Evolutionary conservation across 2,329 filamentous ascomycete genomes (phyloP).

Genomic region (Neonectria faginata): DNA sequence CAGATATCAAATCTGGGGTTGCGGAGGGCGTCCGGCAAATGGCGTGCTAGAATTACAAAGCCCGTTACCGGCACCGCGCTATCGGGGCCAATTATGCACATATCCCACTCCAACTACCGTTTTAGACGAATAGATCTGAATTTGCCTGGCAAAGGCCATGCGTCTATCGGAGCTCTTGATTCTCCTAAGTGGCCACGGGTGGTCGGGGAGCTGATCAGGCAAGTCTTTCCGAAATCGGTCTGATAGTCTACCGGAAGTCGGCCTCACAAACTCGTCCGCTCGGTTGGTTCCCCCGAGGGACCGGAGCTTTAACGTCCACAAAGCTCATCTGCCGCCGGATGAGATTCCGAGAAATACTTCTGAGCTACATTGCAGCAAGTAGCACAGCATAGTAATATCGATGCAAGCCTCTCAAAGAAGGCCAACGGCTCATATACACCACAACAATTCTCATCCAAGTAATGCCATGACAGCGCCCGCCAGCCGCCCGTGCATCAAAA

Average conservation of each 20-base stretch:
- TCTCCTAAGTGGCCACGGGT: not conserved
- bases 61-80: slow-evolving; percentile 43
- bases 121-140: slow-evolving; percentile 28
- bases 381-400: not conserved
- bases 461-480: not conserved
- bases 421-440: not conserved
- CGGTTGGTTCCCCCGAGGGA: slow-evolving; percentile 20
- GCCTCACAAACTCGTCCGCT: slow-evolving; percentile 2
- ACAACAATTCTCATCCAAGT: not conserved
- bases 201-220: slow-evolving; percentile 14
- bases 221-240: slow-evolving; percentile 23
- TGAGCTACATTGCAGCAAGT: not conserved
- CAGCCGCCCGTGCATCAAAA: not conserved
- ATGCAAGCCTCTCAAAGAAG: not conserved
- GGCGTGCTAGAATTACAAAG: slow-evolving; percentile 48
- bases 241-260: slow-evolving; percentile 22
- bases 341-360: not conserved
- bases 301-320: not conserved
- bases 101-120: slow-evolving; percentile 28
- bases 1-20: slow-evolving; percentile 45
- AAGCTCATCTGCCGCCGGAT: not conserved
- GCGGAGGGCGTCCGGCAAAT: slow-evolving; percentile 42
- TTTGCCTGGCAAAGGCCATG: not conserved
- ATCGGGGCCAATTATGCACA: slow-evolving; percentile 32
- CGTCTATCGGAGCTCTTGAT: slow-evolving; percentile 9